Conservation (phyloP, 2,329 filamentous ascomycete genomes). For the Colletotrichum theobromicola region DNA sequence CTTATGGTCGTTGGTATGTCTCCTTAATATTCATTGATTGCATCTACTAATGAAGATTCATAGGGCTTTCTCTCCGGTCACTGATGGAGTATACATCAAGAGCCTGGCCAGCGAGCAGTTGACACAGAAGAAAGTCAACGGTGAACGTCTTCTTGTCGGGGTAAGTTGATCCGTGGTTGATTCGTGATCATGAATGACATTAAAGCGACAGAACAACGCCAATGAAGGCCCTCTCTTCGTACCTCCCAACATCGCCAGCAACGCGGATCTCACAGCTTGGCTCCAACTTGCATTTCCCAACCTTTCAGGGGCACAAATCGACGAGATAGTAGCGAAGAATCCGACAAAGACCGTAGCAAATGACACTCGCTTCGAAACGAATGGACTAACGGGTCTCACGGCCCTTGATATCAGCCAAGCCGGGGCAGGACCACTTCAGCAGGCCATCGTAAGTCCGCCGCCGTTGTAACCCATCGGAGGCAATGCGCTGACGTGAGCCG, state of each 20-base stretch:
- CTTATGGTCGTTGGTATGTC: slow-evolving; percentile 25
- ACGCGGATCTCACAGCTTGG: slow-evolving; percentile 42
- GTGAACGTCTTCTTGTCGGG: slow-evolving; percentile 23
- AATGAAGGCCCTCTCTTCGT: slow-evolving; percentile 55
- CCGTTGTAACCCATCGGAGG: background rate
- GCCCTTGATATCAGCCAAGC: slow-evolving; percentile 46
- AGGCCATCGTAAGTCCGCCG: background rate
- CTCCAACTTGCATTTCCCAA: slow-evolving; percentile 32
- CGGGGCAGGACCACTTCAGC: slow-evolving; percentile 59
- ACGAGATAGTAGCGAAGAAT: slow-evolving; percentile 42
- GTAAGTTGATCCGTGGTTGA: background rate
- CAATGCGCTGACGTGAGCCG: slow-evolving; percentile 33
- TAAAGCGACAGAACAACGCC: slow-evolving; percentile 41
- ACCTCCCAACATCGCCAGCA: slow-evolving; percentile 46
- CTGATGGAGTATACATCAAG: slow-evolving; percentile 35
- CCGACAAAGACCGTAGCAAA: slow-evolving; percentile 27
- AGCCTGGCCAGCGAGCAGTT: slow-evolving; percentile 34
- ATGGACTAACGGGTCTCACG: background rate
- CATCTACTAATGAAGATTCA: background rate
- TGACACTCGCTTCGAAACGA: slow-evolving; percentile 18
- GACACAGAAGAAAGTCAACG: slow-evolving; percentile 31
- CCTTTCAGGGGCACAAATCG: slow-evolving; percentile 25
- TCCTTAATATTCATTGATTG: background rate
- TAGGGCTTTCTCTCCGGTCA: slow-evolving; percentile 35
- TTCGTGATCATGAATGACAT: accelerated